Base-by-base conservation (phyloP, 805 yeast genomes). In the Saccharomycopsis sp. region DNA sequence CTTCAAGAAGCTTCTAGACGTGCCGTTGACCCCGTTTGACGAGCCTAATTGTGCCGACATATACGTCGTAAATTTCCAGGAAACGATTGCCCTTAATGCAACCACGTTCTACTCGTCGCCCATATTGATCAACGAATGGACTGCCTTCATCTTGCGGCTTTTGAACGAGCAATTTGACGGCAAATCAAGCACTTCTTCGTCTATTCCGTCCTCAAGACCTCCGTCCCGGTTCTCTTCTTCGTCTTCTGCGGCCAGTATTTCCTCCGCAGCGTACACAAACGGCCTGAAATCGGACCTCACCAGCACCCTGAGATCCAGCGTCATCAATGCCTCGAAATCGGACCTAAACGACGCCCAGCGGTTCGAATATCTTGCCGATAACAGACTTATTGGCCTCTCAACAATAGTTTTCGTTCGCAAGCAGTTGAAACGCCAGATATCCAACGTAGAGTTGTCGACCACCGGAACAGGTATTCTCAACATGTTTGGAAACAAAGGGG, bases 401-500 rank as follows among this genome's bases (percentile, higher is more conserved):
- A 74, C 82, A 1, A 70, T 82, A 7, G 65, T 81, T 12, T 65
- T 81, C n/a, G 72, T 75, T 1, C 67, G 67, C 17, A 59, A 65
- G 2, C 66, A 68, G 2, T 54, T 78, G 1, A 66, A 64, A 3
- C 62, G 67, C 1, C 78, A 80, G 60, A 69, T 82, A n/a, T 68
- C 75, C 1, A 63, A 70, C 19, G 57, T 81, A 3, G 67, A 68
- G 19, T 71, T 73, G 2, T 69, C 73, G 2, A 74, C 83, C 0
- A 71, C 83, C 3, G 86, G 87, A 0, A 77, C 86, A 0, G 87
- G 87, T 0, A 74, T 82, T 47, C 65, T 83, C 55, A 77, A 82
- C 24, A 64, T 76, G 23, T 83, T 85, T 81, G 86, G 85, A 17
- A 83, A 83, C 68, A 83, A 83, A 64, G 87, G 87, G 1, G 83